These are phyloP conservation scores for Scheffersomyces quercinus DNA, from an alignment of 1,139 yeast species.

Conservation along the genomic window DNA sequence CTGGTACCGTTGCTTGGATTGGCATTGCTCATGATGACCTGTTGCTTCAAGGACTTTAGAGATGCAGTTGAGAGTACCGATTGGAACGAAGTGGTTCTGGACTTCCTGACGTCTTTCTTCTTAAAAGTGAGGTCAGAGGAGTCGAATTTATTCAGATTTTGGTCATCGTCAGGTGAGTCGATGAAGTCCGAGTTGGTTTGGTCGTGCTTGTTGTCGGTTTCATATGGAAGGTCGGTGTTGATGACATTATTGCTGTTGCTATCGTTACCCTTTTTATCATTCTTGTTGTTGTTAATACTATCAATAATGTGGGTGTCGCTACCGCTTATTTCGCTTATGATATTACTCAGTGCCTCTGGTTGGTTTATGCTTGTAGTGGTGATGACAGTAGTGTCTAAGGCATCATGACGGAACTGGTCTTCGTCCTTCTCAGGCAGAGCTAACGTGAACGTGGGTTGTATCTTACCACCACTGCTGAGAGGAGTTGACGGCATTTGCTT, in stretches of 20 bases:
- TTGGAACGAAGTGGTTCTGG: slow-evolving; percentile 62
- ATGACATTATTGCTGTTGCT: neutral
- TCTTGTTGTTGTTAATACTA: neutral
- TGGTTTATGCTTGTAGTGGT: no score
- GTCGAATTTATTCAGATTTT: slow-evolving; percentile 3
- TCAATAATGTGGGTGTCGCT: neutral
- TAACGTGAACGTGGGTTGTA: slow-evolving; percentile 10
- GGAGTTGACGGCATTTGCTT: slow-evolving; percentile 2
- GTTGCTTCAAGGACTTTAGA: slow-evolving; percentile 46
- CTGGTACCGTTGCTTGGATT: slow-evolving; percentile 24
- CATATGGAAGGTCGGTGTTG: slow-evolving; percentile 1
- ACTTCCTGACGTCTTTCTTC: slow-evolving; percentile 52
- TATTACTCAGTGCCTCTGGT: neutral
- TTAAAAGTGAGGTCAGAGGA: slow-evolving; percentile 44
- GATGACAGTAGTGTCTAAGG: no score
- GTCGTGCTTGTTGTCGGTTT: neutral
- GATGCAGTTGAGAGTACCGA: slow-evolving; percentile 66
- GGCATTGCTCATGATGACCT: slow-evolving; percentile 19
- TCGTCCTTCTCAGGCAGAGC: slow-evolving; percentile 8
- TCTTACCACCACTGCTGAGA: slow-evolving; percentile 1
- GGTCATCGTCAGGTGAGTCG: slow-evolving; percentile 2
- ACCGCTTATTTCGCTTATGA: neutral
- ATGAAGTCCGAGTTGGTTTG: slow-evolving; percentile 1
- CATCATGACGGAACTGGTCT: neutral
- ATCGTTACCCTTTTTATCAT: neutral